Base-by-base conservation (phyloP, 2,329 filamentous ascomycete genomes). In the Aspergillus eucalypticola region DNA sequence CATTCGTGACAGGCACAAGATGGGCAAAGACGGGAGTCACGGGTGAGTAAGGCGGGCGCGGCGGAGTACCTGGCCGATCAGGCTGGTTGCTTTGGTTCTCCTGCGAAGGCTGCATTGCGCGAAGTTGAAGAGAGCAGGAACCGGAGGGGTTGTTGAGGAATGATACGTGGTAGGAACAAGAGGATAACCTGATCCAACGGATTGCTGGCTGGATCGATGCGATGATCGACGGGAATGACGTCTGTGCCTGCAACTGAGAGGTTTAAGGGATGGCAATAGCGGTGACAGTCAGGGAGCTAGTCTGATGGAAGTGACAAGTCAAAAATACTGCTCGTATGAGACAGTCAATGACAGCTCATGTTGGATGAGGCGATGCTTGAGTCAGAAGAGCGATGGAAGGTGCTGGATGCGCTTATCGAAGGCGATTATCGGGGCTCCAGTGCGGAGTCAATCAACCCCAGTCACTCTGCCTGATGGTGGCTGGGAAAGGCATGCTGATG, bases 1-100 rank as follows among this genome's bases (percentile, higher is more conserved):
- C 50, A 44, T 60, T 58, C 10, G 54, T 62, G 56, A 73, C 64
- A 21, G 71, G 71, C 39, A 70, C 68, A 15, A 76, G 69, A 60
- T 76, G 73, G 27, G 76, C 71, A 56, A 79, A 68, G 27, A 78
- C 78, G 4, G 79, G 79, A 19, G 79, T 81, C 41, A 81, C 77
- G 10, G 79, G 79, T 19, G 79, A 81, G 69, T 80, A 81, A 25
- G 79, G 78, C 23, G 79, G 78, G 39, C 73, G 76, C 55, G 78
- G 76, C 50, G 77, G 76, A 42, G 77, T 79, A 41, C 73, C 71
- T 46, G 72, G 73, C 10, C 69, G 71, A 50, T 72, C 62, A n/a
- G 54, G 35, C 46, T 56, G 49, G 48, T 50, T 60, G 39, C 35
- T 39, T 50, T 59, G 64, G 51, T 65, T 60, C n/a, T 67, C 65